A percentile compares a stretch with the other conserved stretches of the same genome.
Conservation (phyloP, 352 stramenopile genomes). For the Phytophthora foliorum region DNA sequence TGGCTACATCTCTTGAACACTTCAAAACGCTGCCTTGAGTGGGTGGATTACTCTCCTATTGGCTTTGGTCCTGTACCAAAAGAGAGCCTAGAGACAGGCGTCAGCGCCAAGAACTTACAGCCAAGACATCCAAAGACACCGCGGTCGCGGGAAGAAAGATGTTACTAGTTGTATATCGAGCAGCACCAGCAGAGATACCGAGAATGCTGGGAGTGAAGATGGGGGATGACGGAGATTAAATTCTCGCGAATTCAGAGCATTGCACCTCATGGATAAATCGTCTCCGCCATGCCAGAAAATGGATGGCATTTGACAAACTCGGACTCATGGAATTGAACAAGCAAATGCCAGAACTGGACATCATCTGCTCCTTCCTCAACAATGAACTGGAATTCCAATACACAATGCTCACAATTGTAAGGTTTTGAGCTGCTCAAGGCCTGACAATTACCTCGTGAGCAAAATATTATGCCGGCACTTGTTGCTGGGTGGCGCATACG, state of each 20-base stretch:
- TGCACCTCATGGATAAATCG: constrained; percentile 35
- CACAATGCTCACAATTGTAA: constrained; percentile 66
- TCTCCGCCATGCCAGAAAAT: constrained; percentile 45
- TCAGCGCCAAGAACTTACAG: constrained; percentile 20
- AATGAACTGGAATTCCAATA: constrained; percentile 60
- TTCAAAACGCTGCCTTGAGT: constrained; percentile 55
- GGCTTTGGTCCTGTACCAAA: constrained; percentile 33
- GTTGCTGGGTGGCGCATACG: constrained; percentile 64
- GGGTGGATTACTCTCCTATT: constrained; percentile 49
- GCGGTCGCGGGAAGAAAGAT: constrained; percentile 50
- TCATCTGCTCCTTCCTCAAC: constrained; percentile 64
- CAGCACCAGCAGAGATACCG: constrained; percentile 8
- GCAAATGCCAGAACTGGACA: constrained; percentile 56
- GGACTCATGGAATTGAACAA: constrained; percentile 52
- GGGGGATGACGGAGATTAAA: no score
- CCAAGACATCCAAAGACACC: not conserved
- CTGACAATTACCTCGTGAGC: constrained; percentile 49
- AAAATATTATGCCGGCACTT: constrained; percentile 71
- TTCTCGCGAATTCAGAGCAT: constrained; percentile 49
- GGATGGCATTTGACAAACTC: constrained; percentile 46
- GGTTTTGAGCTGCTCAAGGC: constrained; percentile 55
- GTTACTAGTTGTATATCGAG: constrained; percentile 14
- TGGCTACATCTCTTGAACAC: constrained; percentile 51
- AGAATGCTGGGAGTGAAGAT: constrained; percentile 12
- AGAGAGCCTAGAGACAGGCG: not conserved